phyloP scores from a whole-genome alignment of 345 rosid species.

The Pelargonium nanum region DNA sequence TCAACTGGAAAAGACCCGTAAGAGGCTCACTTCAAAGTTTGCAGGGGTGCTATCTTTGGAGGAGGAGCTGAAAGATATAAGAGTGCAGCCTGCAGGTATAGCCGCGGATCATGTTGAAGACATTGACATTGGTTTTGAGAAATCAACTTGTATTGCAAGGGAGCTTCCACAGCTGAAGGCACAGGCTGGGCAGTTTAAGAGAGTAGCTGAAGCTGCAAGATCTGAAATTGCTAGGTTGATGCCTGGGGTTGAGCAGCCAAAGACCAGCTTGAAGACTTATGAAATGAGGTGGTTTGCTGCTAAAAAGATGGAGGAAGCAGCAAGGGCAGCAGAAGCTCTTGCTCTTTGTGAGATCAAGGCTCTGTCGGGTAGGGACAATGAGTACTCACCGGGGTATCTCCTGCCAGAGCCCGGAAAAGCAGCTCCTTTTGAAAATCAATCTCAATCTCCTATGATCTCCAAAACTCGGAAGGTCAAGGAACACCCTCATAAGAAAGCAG shows the following conservation, averaged over 20 bases:
- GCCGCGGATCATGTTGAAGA: conserved; percentile 6
- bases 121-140: conserved; percentile 3
- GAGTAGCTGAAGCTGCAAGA: conserved; percentile 27
- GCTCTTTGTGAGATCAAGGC: conserved; percentile 63
- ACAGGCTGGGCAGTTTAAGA: conserved; percentile 33
- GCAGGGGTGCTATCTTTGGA: conserved; percentile 40
- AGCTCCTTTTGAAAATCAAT: conserved; percentile 3
- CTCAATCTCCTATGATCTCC: conserved; percentile 32
- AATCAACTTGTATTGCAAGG: conserved; percentile 5
- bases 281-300: conserved; percentile 93
- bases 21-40: conserved; percentile 54
- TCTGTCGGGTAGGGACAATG: conserved; percentile 27
- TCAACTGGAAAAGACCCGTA: conserved; percentile 49
- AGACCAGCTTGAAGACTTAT: conserved; percentile 38
- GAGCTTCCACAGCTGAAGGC: conserved; percentile 8
- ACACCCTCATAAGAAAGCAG: conserved; percentile 15
- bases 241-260: conserved; percentile 28
- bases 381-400: conserved; percentile 29
- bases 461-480: conserved; percentile 19
- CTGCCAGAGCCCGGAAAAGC: conserved; percentile 50
- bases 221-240: conserved; percentile 19
- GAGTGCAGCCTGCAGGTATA: conserved; percentile 21
- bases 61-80: conserved; percentile 41
- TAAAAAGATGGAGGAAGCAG: conserved; percentile 98
- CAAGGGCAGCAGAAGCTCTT: conserved; percentile 85